Evolutionary conservation across 1,139 yeast species (phyloP).

Genomic region (Yamadazyma atmosphaerica): DNA sequence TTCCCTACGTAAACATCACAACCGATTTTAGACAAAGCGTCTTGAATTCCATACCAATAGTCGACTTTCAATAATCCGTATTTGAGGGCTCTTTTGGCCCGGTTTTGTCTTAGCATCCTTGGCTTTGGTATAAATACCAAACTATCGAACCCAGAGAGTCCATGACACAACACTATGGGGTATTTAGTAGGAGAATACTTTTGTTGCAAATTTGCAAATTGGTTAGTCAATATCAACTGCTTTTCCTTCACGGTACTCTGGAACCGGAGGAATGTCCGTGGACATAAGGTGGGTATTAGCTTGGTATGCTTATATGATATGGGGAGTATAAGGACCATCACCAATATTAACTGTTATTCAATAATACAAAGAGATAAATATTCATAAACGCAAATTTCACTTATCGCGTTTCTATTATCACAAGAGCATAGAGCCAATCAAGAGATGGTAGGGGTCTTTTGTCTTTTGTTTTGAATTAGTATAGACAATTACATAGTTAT

Average conservation of each 20-base stretch:
- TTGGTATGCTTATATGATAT: no score
- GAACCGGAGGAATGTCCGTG: background rate
- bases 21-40: slow-evolving; percentile 60
- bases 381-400: no score
- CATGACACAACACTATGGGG: slow-evolving; percentile 83
- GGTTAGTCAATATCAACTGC: slow-evolving; percentile 1
- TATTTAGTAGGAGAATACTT: slow-evolving; percentile 33
- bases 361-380: no score
- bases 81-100: slow-evolving; percentile 14
- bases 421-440: no score
- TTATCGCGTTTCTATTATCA: no score
- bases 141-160: slow-evolving; percentile 77
- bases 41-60: slow-evolving; percentile 81
- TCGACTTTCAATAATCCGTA: slow-evolving; percentile 37
- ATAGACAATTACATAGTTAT: background rate
- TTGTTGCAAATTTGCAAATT: slow-evolving; percentile 4
- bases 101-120: slow-evolving; percentile 11
- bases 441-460: background rate
- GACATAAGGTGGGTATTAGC: no score
- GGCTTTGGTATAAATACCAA: slow-evolving; percentile 48
- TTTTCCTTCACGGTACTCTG: background rate
- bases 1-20: slow-evolving; percentile 69
- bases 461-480: background rate
- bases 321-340: no score
- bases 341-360: no score